These are phyloP conservation scores for cucumber (Cucumis sativus) DNA, from an alignment of 306 rosid species.

Conservation along the genomic window Cucumber_9930_V3 NC_026657.2:11837001-11837500, in stretches of 20 bases:
- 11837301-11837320: constrained; percentile 99
- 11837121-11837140: background rate
- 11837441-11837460: constrained; percentile 98
- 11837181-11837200: background rate
- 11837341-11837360: constrained; percentile 91
- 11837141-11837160: background rate
- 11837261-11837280: constrained; percentile 97
- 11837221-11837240: background rate
- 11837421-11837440: constrained; percentile 97
- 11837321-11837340: constrained; percentile 92
- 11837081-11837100: background rate
- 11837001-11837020: background rate
- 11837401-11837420: constrained; percentile 87
- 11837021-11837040: background rate
- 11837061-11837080: background rate
- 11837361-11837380: constrained; percentile 94
- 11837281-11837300: constrained; percentile 96
- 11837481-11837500: constrained; percentile 91
- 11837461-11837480: constrained; percentile 89
- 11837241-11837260: constrained; percentile 94
- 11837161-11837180: background rate
- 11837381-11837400: constrained; percentile 80
- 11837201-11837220: background rate
- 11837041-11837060: background rate
- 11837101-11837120: background rate